Base-by-base conservation (phyloP, 345 rosid genomes). In the Fremontodendron californicum region DNA sequence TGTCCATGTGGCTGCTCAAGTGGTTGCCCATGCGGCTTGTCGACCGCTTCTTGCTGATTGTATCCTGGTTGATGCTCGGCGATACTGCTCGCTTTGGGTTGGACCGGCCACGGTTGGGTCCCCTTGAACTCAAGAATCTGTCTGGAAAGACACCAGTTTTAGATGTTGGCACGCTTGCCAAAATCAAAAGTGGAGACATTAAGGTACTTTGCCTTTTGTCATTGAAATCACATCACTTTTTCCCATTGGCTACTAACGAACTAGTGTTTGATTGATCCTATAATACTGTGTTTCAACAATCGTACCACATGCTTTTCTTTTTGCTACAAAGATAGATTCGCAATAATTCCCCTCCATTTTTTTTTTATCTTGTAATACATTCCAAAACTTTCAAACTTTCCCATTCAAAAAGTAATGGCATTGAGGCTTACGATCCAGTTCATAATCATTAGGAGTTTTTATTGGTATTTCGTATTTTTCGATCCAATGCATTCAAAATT, bases 91-190 rank as follows among this genome's bases (percentile, higher is more conserved):
- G 75, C 4, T 77, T 93, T 25, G 97, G 98, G 65, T 85, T 94
- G 48, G 82, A 84, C 79, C 93, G 98, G 25, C 98, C 98, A 7
- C 74, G 68, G 27, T 75, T 91, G 79, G 98, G 98, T 2, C 98
- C 98, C 31, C 79, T 94, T 9, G 73, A 90, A 45, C 93, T 91
- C 62, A 94, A 94, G 80, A 89, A 86, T 65, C 61, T 83, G 72
- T 77, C 88, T 2, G 97, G 98, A 4, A 94, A 94, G 86, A 91
- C 98, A 5, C 98, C 97, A 8, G 94, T 94, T 2, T 83, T 94
- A 27, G 98, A 94, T 75, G 97, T 91, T 0, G 98, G 98, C 3
- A 89, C 97, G 0, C 88, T 94, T 5, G 90, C 92, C 48, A 94
- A 88, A 84, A 91, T 94, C 85, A 88, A 86, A 90, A 85, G 84